These are phyloP conservation scores for Graphilbum ipis-grandicollis DNA, from an alignment of 2,329 filamentous ascomycete species.

Conservation along the genomic window DNA sequence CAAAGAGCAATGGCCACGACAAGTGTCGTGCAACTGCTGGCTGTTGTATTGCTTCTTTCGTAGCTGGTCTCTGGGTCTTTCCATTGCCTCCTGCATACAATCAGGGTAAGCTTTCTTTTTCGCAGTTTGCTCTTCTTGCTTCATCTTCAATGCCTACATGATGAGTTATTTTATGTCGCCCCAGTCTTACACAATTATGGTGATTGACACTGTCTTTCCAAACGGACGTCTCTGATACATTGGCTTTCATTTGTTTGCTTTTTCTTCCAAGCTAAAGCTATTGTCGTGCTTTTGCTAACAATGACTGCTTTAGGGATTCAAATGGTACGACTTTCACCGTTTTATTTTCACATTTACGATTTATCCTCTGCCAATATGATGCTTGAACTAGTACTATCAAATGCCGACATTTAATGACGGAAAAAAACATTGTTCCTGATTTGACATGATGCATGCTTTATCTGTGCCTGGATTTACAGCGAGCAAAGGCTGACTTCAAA, in stretches of 20 bases:
- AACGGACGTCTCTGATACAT: constrained; percentile 26
- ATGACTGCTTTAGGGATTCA: too few species aligned
- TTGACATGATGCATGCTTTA: background rate
- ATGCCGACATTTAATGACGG: constrained; percentile 19
- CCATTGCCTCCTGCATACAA: too few species aligned
- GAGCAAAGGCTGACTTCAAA: too few species aligned
- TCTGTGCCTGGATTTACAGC: too few species aligned
- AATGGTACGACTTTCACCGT: too few species aligned
- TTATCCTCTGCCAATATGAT: constrained; percentile 16
- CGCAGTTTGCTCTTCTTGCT: background rate
- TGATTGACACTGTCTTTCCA: constrained; percentile 37
- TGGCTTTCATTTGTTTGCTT: background rate
- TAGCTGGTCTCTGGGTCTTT: background rate
- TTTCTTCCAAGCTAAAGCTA: background rate
- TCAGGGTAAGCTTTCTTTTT: too few species aligned
- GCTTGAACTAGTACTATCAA: constrained; percentile 25
- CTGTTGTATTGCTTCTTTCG: background rate
- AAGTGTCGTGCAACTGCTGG: too few species aligned
- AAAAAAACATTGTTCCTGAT: constrained; percentile 4
- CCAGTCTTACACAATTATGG: constrained; percentile 38
- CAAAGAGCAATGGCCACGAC: too few species aligned
- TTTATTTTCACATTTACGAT: background rate
- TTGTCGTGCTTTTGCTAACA: too few species aligned
- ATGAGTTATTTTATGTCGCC: constrained; percentile 43
- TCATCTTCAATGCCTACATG: too few species aligned